A percentile compares a stretch with the other conserved stretches of the same genome.
Evolutionary conservation across 1,139 yeast species (phyloP).

Genomic region (Spathaspora sp.): DNA sequence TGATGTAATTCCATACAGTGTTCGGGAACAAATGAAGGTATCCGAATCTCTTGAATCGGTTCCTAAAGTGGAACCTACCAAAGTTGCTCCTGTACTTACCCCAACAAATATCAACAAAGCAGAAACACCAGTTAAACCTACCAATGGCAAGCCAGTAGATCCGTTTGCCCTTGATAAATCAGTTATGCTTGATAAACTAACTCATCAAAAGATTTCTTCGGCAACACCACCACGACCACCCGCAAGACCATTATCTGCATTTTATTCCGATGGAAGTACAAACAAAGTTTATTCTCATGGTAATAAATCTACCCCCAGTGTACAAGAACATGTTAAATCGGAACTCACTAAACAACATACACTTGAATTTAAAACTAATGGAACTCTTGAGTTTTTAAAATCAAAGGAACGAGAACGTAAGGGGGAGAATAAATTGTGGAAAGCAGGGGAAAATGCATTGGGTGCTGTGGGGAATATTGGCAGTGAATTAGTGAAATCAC

Average conservation of each 20-base stretch:
- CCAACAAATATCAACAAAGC: background rate
- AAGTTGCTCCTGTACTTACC: background rate
- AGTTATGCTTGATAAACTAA: slow-evolving; percentile 18
- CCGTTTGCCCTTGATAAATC: slow-evolving; percentile 45
- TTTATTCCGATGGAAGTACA: slow-evolving; percentile 10
- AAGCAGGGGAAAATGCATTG: background rate
- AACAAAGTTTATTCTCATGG: slow-evolving; percentile 13
- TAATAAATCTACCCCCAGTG: slow-evolving; percentile 25
- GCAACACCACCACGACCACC: slow-evolving; percentile 4
- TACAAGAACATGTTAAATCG: slow-evolving; percentile 36
- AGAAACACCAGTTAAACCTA: background rate
- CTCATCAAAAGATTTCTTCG: slow-evolving; percentile 5
- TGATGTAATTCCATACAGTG: slow-evolving; percentile 40
- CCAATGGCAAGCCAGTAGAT: slow-evolving; percentile 18
- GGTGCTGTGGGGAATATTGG: background rate
- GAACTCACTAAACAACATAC: slow-evolving; percentile 31
- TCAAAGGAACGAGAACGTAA: slow-evolving; percentile 27
- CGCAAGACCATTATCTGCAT: slow-evolving; percentile 15
- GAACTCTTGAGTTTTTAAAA: slow-evolving; percentile 57
- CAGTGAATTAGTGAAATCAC: slow-evolving; percentile 30
- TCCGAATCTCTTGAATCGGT: slow-evolving; percentile 3
- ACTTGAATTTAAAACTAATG: slow-evolving; percentile 18
- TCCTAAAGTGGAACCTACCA: background rate
- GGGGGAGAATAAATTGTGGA: background rate
- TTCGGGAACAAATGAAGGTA: slow-evolving; percentile 16